Base-by-base conservation (phyloP, 2,329 filamentous ascomycete genomes). In the Dothideomycetidae sp. region DNA sequence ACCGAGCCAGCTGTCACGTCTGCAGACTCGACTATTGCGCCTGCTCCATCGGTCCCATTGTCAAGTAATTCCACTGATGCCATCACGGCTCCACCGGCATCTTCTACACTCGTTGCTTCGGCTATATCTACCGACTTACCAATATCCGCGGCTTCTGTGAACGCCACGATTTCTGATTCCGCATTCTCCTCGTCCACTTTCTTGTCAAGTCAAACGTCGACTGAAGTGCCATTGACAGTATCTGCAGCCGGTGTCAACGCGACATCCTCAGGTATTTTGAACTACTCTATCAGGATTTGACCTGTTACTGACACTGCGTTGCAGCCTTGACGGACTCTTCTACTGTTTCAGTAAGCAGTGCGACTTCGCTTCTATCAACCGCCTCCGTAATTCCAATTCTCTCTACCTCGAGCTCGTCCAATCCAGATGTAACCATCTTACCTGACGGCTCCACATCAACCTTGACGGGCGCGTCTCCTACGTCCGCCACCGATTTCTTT, bases 271-370 rank as follows among this genome's bases (percentile, higher is more conserved):
- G 32, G 31, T 21, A 14, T 40, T 14, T 33, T n/a, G n/a, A n/a
- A n/a, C n/a, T n/a, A n/a, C n/a, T n/a, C n/a, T n/a, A n/a, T n/a
- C n/a, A n/a, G n/a, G n/a, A n/a, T n/a, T n/a, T n/a, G n/a, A n/a
- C n/a, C n/a, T 31, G 38, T 21, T 13, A 5, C 15, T 17, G n/a
- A 13, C 7, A 9, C 16, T n/a, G 3, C 3, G 10, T 17, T 4
- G n/a, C 12, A n/a, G 14, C 31, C n/a, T 32, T 39, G 5, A 32
- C 37, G 7, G 36, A 32, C 11, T 39, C 40, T 28, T 29, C 26
- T 19, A 39, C 34, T 10, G n/a, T 15, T 31, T 31, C 28, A 40
- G 33, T 16, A n/a, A n/a, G n/a, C n/a, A n/a, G n/a, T 42, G 36
- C 15, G 39, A 36, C 10, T 39, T 21, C 17, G 39, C 37, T 23